These are phyloP conservation scores for Clonostachys sp. DNA, from an alignment of 2,329 filamentous ascomycete genomes.

Conservation along the genomic window DNA sequence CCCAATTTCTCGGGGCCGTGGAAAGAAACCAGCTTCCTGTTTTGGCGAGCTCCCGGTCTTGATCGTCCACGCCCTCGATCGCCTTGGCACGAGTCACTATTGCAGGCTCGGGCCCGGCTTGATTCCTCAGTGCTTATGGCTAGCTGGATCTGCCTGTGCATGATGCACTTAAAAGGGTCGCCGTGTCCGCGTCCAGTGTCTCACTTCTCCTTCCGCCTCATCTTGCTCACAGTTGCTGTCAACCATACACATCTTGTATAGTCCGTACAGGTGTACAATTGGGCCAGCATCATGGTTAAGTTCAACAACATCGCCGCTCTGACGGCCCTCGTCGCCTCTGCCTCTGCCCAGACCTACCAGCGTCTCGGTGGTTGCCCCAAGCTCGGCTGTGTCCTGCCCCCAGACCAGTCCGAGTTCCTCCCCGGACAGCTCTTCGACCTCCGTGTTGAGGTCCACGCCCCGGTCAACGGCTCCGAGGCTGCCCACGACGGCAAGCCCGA, in stretches of 20 bases:
- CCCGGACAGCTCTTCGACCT: conserved; percentile 83
- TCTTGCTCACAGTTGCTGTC: too few relatives aligned
- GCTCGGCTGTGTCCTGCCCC: conserved; percentile 56
- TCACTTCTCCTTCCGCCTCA: too few relatives aligned
- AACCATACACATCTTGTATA: too few relatives aligned
- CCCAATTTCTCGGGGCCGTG: too few relatives aligned
- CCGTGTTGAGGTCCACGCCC: conserved; percentile 76
- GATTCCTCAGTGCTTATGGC: background rate
- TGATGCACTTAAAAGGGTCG: too few relatives aligned
- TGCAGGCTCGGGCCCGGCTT: background rate
- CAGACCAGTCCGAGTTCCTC: conserved; percentile 72
- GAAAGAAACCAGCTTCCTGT: too few relatives aligned
- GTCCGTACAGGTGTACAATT: too few relatives aligned
- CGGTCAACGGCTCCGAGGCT: conserved; percentile 77
- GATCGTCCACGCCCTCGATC: too few relatives aligned
- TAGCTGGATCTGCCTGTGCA: too few relatives aligned
- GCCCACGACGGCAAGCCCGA: conserved; percentile 65
- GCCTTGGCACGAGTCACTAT: too few relatives aligned
- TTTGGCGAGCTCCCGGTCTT: too few relatives aligned
- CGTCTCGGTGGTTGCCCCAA: conserved; percentile 54
- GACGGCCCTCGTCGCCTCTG: conserved; percentile 27
- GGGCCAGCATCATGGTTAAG: conserved; percentile 24
- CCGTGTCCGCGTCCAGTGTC: background rate
- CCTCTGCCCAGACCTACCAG: conserved; percentile 54
- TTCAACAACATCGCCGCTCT: conserved; percentile 25